Base-by-base conservation (phyloP, 2,329 filamentous ascomycete genomes). In the Clonostachys byssicola region DNA sequence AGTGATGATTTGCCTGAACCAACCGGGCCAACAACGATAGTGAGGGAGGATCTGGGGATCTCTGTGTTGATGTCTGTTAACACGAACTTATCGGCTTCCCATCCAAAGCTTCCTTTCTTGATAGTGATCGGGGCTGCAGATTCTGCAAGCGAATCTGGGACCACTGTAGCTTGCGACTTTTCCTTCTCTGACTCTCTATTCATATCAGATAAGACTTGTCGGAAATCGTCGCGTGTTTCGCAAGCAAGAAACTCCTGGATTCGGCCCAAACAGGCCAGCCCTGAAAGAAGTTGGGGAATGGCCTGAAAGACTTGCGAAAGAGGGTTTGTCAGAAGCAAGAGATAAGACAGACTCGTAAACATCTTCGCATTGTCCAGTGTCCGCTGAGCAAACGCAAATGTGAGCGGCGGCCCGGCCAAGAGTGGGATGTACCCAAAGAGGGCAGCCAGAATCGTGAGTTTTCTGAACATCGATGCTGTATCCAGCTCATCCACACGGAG, bases 1-100 rank as follows among this genome's bases (percentile, higher is more conserved):
- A 72, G 51, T 0, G 66, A 68, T 0, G 66, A 67, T 48, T 74
- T 66, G 2, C 63, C 62, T 12, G 54, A 60, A 0, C 57, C 62
- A 2, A 70, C 63, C 3, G 67, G 66, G 0, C 70, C 70, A 3
- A 66, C 54, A 2, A 72, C 52, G 1, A 71, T 54, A 1, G 60
- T 68, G 5, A 69, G 50, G 5, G 44, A 50, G 0, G 52, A 49
- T 10, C 30, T 40, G 1, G 51, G 46, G 7, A 64, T 48, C 4
- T 16, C 18, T 3, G 57, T 12, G 39, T 52, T 56, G 44, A 63
- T 42, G 12, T 51, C 45, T 9, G 44, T 49, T 5, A 64, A 44
- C 1, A 55, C 44, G 16, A 47, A 46, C 5, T 51, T 53, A 9
- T 52, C 50, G 9, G 41, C 33, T 2, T 45, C 48, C 62, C 61